Evolutionary conservation across 306 rosid genomes (phyloP), one percentile per base, ranked within the genome.

Genomic region (Cajanus cajan): DNA sequence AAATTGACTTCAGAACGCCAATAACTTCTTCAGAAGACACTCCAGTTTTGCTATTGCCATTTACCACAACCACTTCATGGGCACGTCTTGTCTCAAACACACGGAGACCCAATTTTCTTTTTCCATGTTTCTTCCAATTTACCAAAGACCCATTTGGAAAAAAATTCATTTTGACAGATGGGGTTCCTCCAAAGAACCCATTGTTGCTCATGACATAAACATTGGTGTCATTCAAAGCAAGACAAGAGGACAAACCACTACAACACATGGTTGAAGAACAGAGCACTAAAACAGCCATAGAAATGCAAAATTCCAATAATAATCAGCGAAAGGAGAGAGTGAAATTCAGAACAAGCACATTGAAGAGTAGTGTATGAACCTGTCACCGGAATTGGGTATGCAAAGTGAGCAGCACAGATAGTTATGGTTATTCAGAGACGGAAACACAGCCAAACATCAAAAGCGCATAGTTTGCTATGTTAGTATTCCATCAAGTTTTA

Each of bases 11-110:
- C 5, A 95, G 74, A 83, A 84, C 86, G 19, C 72, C 73, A 50
- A 84, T 21, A 54, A 92, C 89, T 80, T 95, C 97, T 70, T 91
- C 97, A 9, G 90, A 81, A 19, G 95, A 90, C 77, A 79, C 87
- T 6, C 76, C 25, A 65, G 4, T 75, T 83, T 68, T 89, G 5
- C 63, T 77, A 73, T 47, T 87, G n/a, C 47, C 85, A 59, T 82
- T 86, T 31, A 71, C 88, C 52, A 48, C 80, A 71, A 40, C 82
- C 74, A 69, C 78, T 70, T 85, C 87, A 39, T 73, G 64, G 41
- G 83, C 71, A 83, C 82, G 74, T 52, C 74, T 87, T 41, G 81
- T 54, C 73, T 83, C 82, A 74, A 75, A 78, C 36, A 58, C 88
- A 89, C 70, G 72, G 41, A 86, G 78, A 50, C 86, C 87, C 84